Conservation (phyloP, 225 moss, liverwort and hornwort genomes). For the Thuidium tamariscinum region DNA sequence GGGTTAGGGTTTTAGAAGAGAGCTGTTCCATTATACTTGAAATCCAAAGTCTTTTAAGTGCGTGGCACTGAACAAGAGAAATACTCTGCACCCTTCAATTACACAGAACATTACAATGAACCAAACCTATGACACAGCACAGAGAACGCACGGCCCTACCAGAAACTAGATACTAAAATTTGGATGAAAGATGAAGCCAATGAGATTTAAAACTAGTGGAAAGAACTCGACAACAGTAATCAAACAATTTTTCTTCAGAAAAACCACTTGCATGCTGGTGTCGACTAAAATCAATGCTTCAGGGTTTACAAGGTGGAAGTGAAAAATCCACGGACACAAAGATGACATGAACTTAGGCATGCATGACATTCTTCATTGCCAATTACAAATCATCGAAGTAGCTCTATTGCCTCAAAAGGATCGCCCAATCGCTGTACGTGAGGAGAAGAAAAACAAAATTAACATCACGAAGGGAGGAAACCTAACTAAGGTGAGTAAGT, state of each 20-base stretch:
- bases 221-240: not conserved
- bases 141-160: not conserved
- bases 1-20: not conserved
- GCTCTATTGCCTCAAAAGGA: not conserved
- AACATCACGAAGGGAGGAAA: not conserved
- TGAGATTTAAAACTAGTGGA: not conserved
- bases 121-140: not conserved
- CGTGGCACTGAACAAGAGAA: not conserved
- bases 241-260: too few species aligned
- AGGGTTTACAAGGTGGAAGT: not conserved
- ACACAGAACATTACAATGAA: not conserved
- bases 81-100: not conserved
- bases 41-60: not conserved
- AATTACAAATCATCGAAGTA: not conserved
- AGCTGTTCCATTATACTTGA: not conserved
- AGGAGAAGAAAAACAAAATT: not conserved
- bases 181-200: not conserved
- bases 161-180: not conserved
- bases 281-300: not conserved
- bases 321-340: not conserved
- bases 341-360: not conserved
- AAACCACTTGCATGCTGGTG: not conserved
- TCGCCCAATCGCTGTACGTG: not conserved
- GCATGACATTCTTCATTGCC: not conserved
- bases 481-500: not conserved